phyloP scores from a whole-genome alignment of 352 stramenopile genomes.

The Globisporangium uncinulatum region DNA sequence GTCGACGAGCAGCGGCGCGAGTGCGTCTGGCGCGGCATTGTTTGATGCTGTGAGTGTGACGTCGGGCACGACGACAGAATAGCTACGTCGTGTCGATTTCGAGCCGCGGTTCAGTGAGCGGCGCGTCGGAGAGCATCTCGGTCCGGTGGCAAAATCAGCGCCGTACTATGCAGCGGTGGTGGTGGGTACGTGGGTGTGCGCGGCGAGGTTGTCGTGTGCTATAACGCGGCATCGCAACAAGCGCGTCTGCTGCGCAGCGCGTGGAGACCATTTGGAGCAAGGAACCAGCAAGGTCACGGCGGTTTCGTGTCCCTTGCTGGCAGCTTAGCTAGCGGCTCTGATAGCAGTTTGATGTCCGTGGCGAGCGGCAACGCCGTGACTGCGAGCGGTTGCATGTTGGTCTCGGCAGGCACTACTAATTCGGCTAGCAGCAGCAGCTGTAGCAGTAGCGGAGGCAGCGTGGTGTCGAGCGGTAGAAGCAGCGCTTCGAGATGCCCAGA shows the following conservation, averaged over 20 bases:
- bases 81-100: no score
- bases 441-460: not conserved
- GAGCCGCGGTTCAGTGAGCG: no score
- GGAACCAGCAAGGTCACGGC: not conserved
- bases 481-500: conserved; percentile 4
- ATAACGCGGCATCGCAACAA: no score
- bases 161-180: no score
- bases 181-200: no score
- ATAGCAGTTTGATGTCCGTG: conserved; percentile 9
- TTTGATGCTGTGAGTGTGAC: no score
- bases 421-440: not conserved
- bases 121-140: no score
- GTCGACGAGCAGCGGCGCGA: no score
- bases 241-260: not conserved
- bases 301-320: conserved; percentile 22
- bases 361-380: not conserved
- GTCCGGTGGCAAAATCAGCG: no score
- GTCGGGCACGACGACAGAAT: no score
- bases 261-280: conserved; percentile 1
- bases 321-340: conserved; percentile 12
- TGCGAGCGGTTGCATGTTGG: not conserved
- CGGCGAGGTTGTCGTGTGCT: no score
- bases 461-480: conserved; percentile 16
- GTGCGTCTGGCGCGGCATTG: no score
- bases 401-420: not conserved